Percentiles rank a stretch among this genome's conserved stretches.
These are phyloP conservation scores for Nicotiana tomentosiformis DNA, from an alignment of 257 asterid species.

Conservation along the genomic window DNA sequence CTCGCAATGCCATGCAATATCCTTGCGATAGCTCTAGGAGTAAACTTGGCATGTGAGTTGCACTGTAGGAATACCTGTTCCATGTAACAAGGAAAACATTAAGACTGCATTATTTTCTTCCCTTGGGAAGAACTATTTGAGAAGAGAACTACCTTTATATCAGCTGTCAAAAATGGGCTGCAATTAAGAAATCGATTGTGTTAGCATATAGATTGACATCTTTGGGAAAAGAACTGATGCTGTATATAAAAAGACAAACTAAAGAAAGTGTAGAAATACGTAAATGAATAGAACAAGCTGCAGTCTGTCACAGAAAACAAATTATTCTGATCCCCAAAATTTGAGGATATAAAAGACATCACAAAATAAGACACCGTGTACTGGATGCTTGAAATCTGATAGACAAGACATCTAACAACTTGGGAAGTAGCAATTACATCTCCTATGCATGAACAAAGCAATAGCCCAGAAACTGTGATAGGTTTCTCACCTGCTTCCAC, in stretches of 20 bases:
- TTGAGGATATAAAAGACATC: background rate
- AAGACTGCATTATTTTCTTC: background rate
- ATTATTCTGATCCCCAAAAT: background rate
- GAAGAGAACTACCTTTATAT: conserved; percentile 55
- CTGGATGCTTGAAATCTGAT: background rate
- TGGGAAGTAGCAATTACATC: background rate
- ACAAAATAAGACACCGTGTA: background rate
- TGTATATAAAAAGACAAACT: background rate
- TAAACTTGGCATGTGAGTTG: conserved; percentile 68
- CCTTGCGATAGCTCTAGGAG: conserved; percentile 93
- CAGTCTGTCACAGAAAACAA: background rate
- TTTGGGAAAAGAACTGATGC: background rate
- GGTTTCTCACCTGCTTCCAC: conserved; percentile 53
- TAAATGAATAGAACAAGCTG: background rate
- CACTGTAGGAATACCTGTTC: conserved; percentile 84
- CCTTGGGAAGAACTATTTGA: background rate
- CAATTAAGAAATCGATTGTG: conserved; percentile 18
- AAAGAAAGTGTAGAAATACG: background rate
- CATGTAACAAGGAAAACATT: conserved; percentile 20
- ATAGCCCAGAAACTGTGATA: background rate
- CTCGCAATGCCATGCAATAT: conserved; percentile 85
- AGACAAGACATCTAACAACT: background rate
- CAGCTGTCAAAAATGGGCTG: conserved; percentile 87
- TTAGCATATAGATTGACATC: conserved; percentile 24
- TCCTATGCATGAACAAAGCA: background rate